phyloP scores from a whole-genome alignment of 805 yeast species.

The Metschnikowia noctiluminum region DNA sequence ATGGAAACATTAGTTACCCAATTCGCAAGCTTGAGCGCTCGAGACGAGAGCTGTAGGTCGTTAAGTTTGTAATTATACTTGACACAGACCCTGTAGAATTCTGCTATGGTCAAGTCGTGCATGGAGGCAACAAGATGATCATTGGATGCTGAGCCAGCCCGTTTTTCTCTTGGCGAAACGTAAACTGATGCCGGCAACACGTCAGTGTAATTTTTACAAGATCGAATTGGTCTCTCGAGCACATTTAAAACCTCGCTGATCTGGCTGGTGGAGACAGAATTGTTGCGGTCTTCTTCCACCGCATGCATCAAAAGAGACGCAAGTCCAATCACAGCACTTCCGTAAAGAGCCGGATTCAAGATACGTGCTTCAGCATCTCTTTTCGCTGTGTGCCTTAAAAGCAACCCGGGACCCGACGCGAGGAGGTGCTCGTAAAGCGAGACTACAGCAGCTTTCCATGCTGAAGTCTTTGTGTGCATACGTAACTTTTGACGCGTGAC shows the following conservation, averaged over 20 bases:
- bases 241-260: conserved; percentile 58
- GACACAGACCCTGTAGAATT: conserved; percentile 62
- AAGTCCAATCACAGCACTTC: conserved; percentile 61
- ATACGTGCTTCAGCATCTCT: conserved; percentile 60
- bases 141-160: conserved; percentile 12
- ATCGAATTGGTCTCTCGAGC: conserved; percentile 55
- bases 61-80: conserved; percentile 61
- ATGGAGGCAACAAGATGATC: conserved; percentile 49
- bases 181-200: conserved; percentile 44
- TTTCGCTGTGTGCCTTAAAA: conserved; percentile 38
- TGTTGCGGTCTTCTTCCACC: conserved; percentile 59
- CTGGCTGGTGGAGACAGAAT: conserved; percentile 47
- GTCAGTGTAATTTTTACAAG: conserved; percentile 36
- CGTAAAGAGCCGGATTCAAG: conserved; percentile 54
- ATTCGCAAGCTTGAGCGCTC: conserved; percentile 64
- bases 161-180: conserved; percentile 32
- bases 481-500: conserved; percentile 2
- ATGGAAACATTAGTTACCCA: conserved; percentile 68
- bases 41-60: conserved; percentile 60
- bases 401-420: conserved; percentile 30
- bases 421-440: conserved; percentile 26
- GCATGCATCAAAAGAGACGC: conserved; percentile 58
- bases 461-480: background rate
- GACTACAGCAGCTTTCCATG: background rate
- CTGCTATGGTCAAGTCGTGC: conserved; percentile 62